These are phyloP conservation scores for Euphrasia confusa DNA, from an alignment of 257 asterid species.

Conservation along the genomic window DNA sequence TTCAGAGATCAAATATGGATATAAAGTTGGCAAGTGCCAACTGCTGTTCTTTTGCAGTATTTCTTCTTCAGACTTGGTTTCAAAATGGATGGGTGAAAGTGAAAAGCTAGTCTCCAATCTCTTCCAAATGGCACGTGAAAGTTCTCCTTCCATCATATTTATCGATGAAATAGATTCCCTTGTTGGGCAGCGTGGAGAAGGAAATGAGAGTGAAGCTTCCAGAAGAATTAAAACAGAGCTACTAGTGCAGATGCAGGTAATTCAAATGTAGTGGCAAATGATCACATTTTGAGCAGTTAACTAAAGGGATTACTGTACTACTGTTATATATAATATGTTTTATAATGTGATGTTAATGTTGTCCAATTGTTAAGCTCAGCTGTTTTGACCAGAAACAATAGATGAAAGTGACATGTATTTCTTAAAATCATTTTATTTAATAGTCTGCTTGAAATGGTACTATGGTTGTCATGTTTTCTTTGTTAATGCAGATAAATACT, in stretches of 20 bases:
- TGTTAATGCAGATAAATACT: slow-evolving; percentile 2
- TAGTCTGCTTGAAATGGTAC: background rate
- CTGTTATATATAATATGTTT: background rate
- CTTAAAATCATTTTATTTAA: background rate
- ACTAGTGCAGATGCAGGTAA: slow-evolving; percentile 99
- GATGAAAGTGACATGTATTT: background rate
- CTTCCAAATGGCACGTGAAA: slow-evolving; percentile 98
- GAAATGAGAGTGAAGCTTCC: slow-evolving; percentile 98
- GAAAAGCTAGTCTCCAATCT: slow-evolving; percentile 97
- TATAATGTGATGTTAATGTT: background rate
- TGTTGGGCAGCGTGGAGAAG: slow-evolving; percentile 98
- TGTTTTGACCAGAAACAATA: background rate
- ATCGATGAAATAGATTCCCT: slow-evolving; percentile 95
- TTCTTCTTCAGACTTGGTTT: slow-evolving; percentile 94
- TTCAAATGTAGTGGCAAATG: background rate
- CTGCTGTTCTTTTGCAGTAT: slow-evolving; percentile 64
- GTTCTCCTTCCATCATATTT: slow-evolving; percentile 92
- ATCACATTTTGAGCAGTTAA: background rate
- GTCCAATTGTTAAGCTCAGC: background rate
- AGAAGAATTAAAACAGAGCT: slow-evolving; percentile 94
- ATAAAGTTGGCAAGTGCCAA: slow-evolving; percentile 57
- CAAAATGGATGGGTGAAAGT: slow-evolving; percentile 99
- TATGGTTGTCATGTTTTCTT: background rate
- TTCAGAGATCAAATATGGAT: slow-evolving; percentile 25
- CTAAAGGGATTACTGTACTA: background rate